These are phyloP conservation scores for Lachancea kluyveri DNA, from an alignment of 805 yeast species.

Conservation along the genomic window DNA sequence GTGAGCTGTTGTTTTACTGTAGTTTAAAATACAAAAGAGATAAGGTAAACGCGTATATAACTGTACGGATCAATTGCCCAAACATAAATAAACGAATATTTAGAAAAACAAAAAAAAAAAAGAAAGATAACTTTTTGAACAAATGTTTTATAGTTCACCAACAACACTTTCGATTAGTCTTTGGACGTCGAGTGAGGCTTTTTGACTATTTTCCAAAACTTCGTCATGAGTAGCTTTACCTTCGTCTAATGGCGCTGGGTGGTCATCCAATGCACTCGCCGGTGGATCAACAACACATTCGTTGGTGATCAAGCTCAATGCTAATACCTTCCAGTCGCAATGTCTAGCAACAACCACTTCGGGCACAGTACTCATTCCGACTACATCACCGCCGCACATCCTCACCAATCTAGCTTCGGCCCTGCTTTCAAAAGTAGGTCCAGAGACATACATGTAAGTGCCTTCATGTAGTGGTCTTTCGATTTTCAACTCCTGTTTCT, in stretches of 20 bases:
- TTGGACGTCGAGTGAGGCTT: slow-evolving; percentile 79
- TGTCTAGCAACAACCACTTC: slow-evolving; percentile 93
- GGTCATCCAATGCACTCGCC: slow-evolving; percentile 54
- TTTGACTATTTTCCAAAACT: slow-evolving; percentile 74
- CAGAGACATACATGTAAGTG: slow-evolving; percentile 75
- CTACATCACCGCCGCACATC: slow-evolving; percentile 81
- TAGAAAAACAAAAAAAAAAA: no score
- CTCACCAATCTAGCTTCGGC: slow-evolving; percentile 82
- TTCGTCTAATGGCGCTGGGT: slow-evolving; percentile 46
- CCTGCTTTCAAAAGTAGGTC: slow-evolving; percentile 90
- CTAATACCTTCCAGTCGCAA: slow-evolving; percentile 73
- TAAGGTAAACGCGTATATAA: no score
- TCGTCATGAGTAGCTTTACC: slow-evolving; percentile 92
- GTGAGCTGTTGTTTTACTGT: no score
- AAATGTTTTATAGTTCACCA: slow-evolving; percentile 28
- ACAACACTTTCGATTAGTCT: slow-evolving; percentile 57
- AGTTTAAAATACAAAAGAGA: no score
- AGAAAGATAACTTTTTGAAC: no score
- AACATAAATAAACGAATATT: no score
- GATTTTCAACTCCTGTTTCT: slow-evolving; percentile 44
- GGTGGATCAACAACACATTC: slow-evolving; percentile 68
- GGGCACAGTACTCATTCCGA: slow-evolving; percentile 97
- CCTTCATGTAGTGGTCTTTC: slow-evolving; percentile 76
- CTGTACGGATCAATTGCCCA: no score
- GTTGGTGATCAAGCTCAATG: slow-evolving; percentile 82